These are phyloP conservation scores for Bipolaris victoriae DNA, from an alignment of 2,329 filamentous ascomycete species.

Conservation along the genomic window DNA sequence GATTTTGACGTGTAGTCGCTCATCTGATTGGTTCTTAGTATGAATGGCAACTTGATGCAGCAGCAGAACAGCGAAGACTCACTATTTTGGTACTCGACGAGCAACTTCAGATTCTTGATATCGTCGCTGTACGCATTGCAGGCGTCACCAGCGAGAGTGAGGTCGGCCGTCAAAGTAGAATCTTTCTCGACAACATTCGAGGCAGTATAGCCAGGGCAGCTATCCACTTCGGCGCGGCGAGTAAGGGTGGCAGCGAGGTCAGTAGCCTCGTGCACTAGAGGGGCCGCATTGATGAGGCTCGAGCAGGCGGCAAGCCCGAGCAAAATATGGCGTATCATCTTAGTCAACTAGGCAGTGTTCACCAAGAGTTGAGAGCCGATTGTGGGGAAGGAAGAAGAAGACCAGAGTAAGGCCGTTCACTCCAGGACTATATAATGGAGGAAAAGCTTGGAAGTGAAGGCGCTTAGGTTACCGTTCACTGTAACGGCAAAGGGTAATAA, in stretches of 20 bases:
- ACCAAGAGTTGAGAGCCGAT: conserved; percentile 7
- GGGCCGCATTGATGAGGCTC: conserved; percentile 24
- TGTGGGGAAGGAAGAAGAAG: not conserved
- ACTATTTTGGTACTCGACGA: conserved; percentile 68
- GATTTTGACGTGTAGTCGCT: conserved; percentile 76
- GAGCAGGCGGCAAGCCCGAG: conserved; percentile 26
- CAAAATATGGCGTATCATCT: conserved; percentile 28
- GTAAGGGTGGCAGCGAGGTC: conserved; percentile 10
- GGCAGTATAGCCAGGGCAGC: conserved; percentile 73
- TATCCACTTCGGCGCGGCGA: conserved; percentile 46
- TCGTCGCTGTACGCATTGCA: conserved; percentile 68
- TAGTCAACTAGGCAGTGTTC: conserved; percentile 1
- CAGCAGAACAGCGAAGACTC: conserved; percentile 20
- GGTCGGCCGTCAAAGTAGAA: conserved; percentile 69
- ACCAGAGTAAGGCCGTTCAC: not conserved
- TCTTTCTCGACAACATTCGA: conserved; percentile 62
- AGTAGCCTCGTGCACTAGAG: conserved; percentile 12
- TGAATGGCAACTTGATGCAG: not conserved
- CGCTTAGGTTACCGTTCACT: conserved; percentile 8
- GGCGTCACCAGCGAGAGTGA: conserved; percentile 70
- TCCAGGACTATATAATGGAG: conserved; percentile 14
- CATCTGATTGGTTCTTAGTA: conserved; percentile 53
- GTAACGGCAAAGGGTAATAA: not conserved
- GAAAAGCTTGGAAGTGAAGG: not conserved
- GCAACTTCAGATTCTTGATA: conserved; percentile 61